phyloP scores from a whole-genome alignment of 1,139 yeast genomes.

The Debaryomyces coudertii region DNA sequence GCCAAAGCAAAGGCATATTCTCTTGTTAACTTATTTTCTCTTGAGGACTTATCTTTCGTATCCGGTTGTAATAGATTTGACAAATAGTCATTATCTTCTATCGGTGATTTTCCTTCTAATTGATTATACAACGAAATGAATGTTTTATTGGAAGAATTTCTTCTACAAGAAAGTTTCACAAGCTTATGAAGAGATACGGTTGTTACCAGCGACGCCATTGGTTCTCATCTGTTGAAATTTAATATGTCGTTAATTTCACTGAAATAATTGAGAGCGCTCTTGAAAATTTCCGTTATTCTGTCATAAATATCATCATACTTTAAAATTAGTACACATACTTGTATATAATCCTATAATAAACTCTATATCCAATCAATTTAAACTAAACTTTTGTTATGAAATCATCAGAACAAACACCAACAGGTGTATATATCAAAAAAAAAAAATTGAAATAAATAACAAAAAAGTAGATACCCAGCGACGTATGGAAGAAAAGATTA shows the following conservation, averaged over 20 bases:
- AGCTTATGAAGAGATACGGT: conserved; percentile 18
- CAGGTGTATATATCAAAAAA: neutral
- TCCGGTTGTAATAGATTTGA: conserved; percentile 19
- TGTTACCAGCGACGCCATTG: conserved; percentile 2
- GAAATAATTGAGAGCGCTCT: conserved; percentile 1
- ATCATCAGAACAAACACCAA: neutral
- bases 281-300: neutral
- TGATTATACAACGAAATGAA: conserved; percentile 25
- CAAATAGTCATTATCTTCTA: conserved; percentile 20
- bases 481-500: neutral
- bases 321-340: too few relatives aligned
- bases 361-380: neutral
- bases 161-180: conserved; percentile 18
- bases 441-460: neutral
- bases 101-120: conserved; percentile 16
- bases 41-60: neutral
- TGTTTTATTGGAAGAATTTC: conserved; percentile 19
- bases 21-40: conserved; percentile 1
- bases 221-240: neutral
- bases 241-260: neutral
- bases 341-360: conserved; percentile 3
- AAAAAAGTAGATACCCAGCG: neutral
- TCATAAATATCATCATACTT: too few relatives aligned
- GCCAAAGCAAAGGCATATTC: conserved; percentile 14
- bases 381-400: neutral